Base-by-base conservation (phyloP, 2,329 filamentous ascomycete species). In the Sporothrix brasiliensis region DNA sequence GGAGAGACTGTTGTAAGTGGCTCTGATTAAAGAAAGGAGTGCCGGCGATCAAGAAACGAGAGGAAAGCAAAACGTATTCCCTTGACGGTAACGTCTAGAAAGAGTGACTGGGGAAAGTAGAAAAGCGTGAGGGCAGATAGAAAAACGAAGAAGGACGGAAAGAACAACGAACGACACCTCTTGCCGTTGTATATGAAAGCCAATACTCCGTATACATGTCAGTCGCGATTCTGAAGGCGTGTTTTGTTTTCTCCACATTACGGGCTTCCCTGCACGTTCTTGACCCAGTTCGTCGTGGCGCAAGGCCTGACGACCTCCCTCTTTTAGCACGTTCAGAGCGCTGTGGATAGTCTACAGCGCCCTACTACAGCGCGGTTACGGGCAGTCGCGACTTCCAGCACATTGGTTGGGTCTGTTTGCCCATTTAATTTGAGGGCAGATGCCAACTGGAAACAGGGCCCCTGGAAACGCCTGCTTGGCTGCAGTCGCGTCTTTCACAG, bases 231-330 rank as follows among this genome's bases (percentile, higher is more conserved):
- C 66, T 49, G 65, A 19, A 19, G 65, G 52, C 66, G 66, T 68
- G 66, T 68, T 68, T 68, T 68, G 52, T 39, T 56, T 68, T 68
- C 66, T 58, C 66, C 66, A 68, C 66, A 68, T 54, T 52, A 66
- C 14, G n/a, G 34, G 49, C 34, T 54, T 44, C 14, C 60, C 14
- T 63, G n/a, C 39, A 47, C 39, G 47, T 34, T 66, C 63, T 54
- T 54, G 65, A 19, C 44, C 63, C 27, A 19, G 63, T 39, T 52
- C 14, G 50, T n/a, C 47, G 50, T 67, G 65, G 65, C 65, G 65
- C 19, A n/a, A 6, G 3, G 27, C 4, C 47, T 39, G 24, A 19
- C 21, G 21, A 39, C 39, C n/a, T 27, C 21, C 41, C 3, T 44
- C 39, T 3, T 27, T 27, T 47, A 44, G 39, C 58, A 44, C 39